These are phyloP conservation scores for Naganishia vishniacii DNA, from an alignment of 768 basidiomycete genomes.

Conservation along the genomic window DNA sequence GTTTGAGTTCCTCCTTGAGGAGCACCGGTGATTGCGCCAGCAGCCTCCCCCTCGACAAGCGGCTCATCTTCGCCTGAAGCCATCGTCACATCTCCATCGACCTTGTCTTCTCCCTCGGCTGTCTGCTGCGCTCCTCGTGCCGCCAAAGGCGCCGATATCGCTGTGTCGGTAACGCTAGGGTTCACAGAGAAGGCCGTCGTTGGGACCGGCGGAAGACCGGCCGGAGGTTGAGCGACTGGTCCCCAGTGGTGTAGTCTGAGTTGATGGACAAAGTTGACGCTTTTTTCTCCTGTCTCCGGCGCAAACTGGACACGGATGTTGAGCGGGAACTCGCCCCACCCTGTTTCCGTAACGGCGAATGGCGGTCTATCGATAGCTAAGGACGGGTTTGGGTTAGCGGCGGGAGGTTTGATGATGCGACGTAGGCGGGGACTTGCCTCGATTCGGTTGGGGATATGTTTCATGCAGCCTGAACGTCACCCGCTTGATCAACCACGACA, in stretches of 20 bases:
- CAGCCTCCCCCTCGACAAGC: slow-evolving; percentile 9
- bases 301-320: slow-evolving; percentile 86
- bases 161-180: too few relatives aligned
- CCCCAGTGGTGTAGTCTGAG: slow-evolving; percentile 69
- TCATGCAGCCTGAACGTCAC: slow-evolving; percentile 98
- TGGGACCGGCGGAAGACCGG: slow-evolving; percentile 56
- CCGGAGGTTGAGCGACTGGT: slow-evolving; percentile 34
- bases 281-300: slow-evolving; percentile 82
- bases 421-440: slow-evolving; percentile 59
- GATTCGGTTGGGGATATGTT: slow-evolving; percentile 80
- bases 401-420: not conserved
- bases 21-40: not conserved
- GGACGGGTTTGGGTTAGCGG: not conserved
- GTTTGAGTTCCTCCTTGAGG: not conserved
- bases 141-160: too few relatives aligned
- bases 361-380: slow-evolving; percentile 86
- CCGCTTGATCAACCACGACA: slow-evolving; percentile 85
- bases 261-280: slow-evolving; percentile 79
- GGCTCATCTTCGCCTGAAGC: not conserved
- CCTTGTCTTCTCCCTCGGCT: not conserved
- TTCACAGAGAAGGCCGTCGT: slow-evolving; percentile 60
- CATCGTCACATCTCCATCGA: slow-evolving; percentile 16
- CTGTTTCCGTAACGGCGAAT: slow-evolving; percentile 92
- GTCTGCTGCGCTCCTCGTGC: too few relatives aligned
- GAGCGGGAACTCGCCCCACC: slow-evolving; percentile 99